A percentile compares a stretch with the other conserved stretches of the same genome.
Conservation (phyloP, 1,139 yeast species). For the Blastobotrys persicus region DNA sequence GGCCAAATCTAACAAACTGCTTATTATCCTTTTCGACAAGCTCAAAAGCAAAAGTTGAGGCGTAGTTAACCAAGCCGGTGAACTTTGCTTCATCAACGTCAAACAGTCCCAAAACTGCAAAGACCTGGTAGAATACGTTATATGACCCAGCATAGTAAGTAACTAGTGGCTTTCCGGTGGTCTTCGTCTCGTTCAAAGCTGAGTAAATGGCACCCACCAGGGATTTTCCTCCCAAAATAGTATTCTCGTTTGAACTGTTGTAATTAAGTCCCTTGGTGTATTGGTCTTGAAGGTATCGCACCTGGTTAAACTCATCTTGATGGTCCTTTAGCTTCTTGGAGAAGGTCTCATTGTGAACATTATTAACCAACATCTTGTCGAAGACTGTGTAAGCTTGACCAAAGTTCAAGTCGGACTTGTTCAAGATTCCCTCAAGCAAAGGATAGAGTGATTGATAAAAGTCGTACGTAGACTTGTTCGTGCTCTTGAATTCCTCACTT, state of each 20-base stretch:
- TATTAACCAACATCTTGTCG: conserved; percentile 42
- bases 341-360: conserved; percentile 42
- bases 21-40: conserved; percentile 33
- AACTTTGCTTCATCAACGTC: conserved; percentile 35
- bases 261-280: conserved; percentile 41
- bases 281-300: conserved; percentile 40
- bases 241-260: conserved; percentile 31
- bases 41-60: conserved; percentile 44
- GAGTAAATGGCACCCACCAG: conserved; percentile 37
- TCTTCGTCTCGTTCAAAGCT: conserved; percentile 39
- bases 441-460: conserved; percentile 40
- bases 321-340: conserved; percentile 32
- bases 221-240: conserved; percentile 43
- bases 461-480: conserved; percentile 37
- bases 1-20: conserved; percentile 42
- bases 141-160: conserved; percentile 45
- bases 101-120: conserved; percentile 38
- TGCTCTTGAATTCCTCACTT: conserved; percentile 33
- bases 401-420: conserved; percentile 36
- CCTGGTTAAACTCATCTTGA: conserved; percentile 30
- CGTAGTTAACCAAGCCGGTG: conserved; percentile 47
- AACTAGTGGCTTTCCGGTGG: conserved; percentile 37
- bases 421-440: conserved; percentile 26
- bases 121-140: conserved; percentile 43
- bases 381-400: conserved; percentile 41